Evolutionary conservation across 2,329 filamentous ascomycete species (phyloP), one percentile per base, ranked within the genome.

Genomic region (Cladosporium sp.): DNA sequence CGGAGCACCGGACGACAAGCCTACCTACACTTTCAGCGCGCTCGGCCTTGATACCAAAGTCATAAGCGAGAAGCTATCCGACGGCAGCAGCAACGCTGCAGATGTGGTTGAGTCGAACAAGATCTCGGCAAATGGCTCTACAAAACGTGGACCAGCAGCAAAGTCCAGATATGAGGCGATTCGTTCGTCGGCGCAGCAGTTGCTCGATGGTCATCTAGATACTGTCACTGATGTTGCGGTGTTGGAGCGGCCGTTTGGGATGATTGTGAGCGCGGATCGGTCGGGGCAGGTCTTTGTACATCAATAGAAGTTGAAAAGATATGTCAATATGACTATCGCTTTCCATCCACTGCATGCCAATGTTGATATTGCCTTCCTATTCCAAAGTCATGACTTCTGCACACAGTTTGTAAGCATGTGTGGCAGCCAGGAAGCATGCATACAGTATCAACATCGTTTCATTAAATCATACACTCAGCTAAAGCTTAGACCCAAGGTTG

Each of bases 241-340:
- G 74, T 78, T 99, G 71, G 92, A 97, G 81, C 84, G 87, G 70
- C 95, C 95, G 28, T 97, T 96, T 78, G 91, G 90, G 4, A 97
- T 98, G 92, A 90, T 93, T 38, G 84, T 98, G 59, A 96, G 91
- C 71, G 93, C 91, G 64, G 95, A 99, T 82, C 85, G 94, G 72
- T 91, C 90, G 47, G 95, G 95, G 0, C 89, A 94, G 76, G 88
- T 98, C 55, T 96, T 95, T 83, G 89, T 97, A 63, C 96, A 88
- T 76, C 86, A 87, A 75, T 89, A 61, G n/a, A 34, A 18, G 6
- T n/a, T 34, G 10, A 11, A 8, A 15, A 47, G 8, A 21, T 47
- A 47, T 3, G 21, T 11, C 41, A 47, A 15, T 12, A 47, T 24
- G 10, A 47, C n/a, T n/a, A 47, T 47, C 41, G 7, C 2, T 24